Evolutionary conservation across 257 asterid species (phyloP).

Genomic region (Verbascum thapsus): DNA sequence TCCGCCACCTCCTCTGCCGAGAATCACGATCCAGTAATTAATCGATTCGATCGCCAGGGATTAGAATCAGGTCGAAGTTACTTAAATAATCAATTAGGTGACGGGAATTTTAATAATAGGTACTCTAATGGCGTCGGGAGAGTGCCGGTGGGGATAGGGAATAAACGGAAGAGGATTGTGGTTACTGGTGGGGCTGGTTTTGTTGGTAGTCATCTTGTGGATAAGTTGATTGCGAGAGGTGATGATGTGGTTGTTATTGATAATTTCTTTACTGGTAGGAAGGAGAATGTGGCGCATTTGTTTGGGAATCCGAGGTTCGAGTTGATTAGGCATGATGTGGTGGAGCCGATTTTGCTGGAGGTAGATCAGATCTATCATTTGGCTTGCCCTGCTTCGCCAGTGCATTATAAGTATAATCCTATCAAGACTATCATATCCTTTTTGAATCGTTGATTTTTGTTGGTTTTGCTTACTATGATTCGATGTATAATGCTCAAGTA

Average conservation of each 20-base stretch:
- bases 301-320: slow-evolving; percentile 62
- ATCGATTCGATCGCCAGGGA: slow-evolving; percentile 21
- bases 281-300: slow-evolving; percentile 55
- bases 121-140: slow-evolving; percentile 41
- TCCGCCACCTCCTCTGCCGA: slow-evolving; percentile 44
- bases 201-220: slow-evolving; percentile 69
- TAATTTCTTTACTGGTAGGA: slow-evolving; percentile 65
- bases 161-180: slow-evolving; percentile 51
- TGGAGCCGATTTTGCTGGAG: slow-evolving; percentile 61
- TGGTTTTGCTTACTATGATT: too few relatives aligned
- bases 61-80: too few relatives aligned
- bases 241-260: slow-evolving; percentile 64
- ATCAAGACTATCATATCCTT: slow-evolving; percentile 69
- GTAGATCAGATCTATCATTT: slow-evolving; percentile 65
- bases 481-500: too few relatives aligned
- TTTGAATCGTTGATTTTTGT: not conserved
- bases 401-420: slow-evolving; percentile 62
- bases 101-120: not conserved
- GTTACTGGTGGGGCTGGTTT: slow-evolving; percentile 70
- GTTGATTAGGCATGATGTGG: slow-evolving; percentile 66
- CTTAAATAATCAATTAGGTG: too few relatives aligned
- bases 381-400: slow-evolving; percentile 69
- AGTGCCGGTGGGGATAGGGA: slow-evolving; percentile 51
- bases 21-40: slow-evolving; percentile 22
- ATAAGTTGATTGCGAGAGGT: slow-evolving; percentile 57